Evolutionary conservation across 805 yeast species (phyloP).

Genomic region (Kluyveromyces siamensis): DNA sequence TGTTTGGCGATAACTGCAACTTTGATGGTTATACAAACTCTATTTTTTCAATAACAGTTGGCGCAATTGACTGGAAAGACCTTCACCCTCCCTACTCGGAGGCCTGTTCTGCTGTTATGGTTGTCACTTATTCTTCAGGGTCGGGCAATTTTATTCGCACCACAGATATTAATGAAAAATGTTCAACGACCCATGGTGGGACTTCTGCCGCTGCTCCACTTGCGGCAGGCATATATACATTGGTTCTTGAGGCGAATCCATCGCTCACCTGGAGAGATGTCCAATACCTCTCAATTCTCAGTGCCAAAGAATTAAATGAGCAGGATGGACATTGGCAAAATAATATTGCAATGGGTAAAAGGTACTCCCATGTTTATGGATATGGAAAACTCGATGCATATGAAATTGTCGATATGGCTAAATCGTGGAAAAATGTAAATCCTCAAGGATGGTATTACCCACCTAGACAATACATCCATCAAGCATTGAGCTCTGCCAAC

Average conservation of each 20-base stretch:
- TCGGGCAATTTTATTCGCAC: constrained; percentile 84
- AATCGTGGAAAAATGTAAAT: constrained; percentile 72
- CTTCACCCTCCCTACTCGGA: constrained; percentile 86
- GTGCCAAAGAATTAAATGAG: constrained; percentile 61
- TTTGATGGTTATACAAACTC: constrained; percentile 96
- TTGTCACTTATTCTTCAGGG: constrained; percentile 88
- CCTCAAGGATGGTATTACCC: constrained; percentile 80
- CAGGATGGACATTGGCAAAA: constrained; percentile 65
- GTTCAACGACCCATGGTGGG: constrained; percentile 81
- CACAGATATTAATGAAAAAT: constrained; percentile 62
- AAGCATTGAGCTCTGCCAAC: constrained; percentile 16
- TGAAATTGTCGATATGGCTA: constrained; percentile 60
- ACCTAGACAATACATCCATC: constrained; percentile 31
- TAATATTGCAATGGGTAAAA: constrained; percentile 49
- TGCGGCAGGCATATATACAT: constrained; percentile 90
- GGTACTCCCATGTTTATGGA: constrained; percentile 81
- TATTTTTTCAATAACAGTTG: constrained; percentile 88
- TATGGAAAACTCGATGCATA: constrained; percentile 88
- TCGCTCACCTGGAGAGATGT: constrained; percentile 91
- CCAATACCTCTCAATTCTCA: constrained; percentile 70
- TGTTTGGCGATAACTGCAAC: constrained; percentile 79
- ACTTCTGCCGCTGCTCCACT: constrained; percentile 98
- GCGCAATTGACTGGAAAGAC: constrained; percentile 85
- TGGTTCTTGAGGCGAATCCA: constrained; percentile 77
- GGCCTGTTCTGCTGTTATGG: constrained; percentile 90